These are phyloP conservation scores for Erythrophleum ivorense DNA, from an alignment of 331 rosid genomes.

Conservation along the genomic window DNA sequence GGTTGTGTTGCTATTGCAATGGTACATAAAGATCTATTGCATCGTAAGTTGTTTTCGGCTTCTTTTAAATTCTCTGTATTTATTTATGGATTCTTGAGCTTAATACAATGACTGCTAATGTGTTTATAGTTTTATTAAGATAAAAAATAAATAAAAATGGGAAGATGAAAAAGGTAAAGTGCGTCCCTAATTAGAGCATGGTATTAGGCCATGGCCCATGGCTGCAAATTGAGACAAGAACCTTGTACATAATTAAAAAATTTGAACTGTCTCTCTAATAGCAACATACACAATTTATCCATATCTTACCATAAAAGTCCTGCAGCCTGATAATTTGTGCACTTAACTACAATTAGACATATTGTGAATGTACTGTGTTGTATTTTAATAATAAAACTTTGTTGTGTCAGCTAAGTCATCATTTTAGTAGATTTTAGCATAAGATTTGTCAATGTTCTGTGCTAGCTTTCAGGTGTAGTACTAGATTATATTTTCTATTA, in stretches of 20 bases:
- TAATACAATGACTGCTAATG: background rate
- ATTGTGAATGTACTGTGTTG: background rate
- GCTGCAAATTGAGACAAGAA: background rate
- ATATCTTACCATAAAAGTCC: too few relatives aligned
- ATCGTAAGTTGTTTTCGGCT: conserved; percentile 62
- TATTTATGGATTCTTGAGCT: background rate
- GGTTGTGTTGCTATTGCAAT: conserved; percentile 92
- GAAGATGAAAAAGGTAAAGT: background rate
- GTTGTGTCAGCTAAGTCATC: background rate
- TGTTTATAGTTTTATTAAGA: background rate
- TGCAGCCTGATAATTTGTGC: background rate
- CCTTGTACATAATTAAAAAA: background rate
- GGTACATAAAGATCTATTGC: conserved; percentile 84
- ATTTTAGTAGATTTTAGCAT: background rate
- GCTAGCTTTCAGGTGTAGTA: background rate
- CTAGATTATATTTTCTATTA: conserved; percentile 10
- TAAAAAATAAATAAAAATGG: background rate
- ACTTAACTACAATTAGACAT: background rate
- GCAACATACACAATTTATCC: too few relatives aligned
- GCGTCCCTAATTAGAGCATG: background rate
- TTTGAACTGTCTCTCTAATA: background rate
- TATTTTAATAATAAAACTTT: background rate
- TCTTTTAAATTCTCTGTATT: background rate
- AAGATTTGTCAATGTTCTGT: background rate
- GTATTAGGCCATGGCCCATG: conserved; percentile 18